Evolutionary conservation across 139 green algal species (phyloP).

Genomic region (Nannochloris sp.): DNA sequence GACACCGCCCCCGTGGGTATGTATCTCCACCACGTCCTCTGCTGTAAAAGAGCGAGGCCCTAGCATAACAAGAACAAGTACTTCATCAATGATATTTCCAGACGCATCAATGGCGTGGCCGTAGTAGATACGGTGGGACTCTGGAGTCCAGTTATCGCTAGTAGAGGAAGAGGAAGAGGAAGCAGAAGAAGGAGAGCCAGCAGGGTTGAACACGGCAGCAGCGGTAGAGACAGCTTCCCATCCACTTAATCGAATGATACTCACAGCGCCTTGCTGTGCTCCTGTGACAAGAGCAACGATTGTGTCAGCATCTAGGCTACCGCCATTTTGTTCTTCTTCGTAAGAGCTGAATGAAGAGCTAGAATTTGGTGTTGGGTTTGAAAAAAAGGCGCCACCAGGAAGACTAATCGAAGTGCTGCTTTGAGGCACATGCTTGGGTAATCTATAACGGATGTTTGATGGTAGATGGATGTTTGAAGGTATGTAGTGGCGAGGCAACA

Average conservation of each 20-base stretch:
- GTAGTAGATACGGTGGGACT: conserved; percentile 77
- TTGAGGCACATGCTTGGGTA: too few species aligned
- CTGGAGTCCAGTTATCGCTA: conserved; percentile 37
- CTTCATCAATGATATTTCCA: conserved; percentile 52
- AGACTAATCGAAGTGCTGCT: too few species aligned
- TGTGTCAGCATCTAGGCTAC: conserved; percentile 44
- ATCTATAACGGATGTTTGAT: too few species aligned
- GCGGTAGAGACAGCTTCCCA: conserved; percentile 48
- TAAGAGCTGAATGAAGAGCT: too few species aligned
- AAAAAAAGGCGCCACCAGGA: too few species aligned
- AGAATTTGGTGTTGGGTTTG: too few species aligned
- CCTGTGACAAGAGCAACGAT: conserved; percentile 73
- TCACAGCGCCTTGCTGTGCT: conserved; percentile 58
- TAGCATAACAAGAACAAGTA: conserved; percentile 75
- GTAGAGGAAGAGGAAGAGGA: neutral
- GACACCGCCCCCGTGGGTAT: conserved; percentile 85
- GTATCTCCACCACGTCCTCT: conserved; percentile 95
- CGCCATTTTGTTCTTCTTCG: neutral
- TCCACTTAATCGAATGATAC: conserved; percentile 84
- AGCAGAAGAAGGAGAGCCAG: neutral
- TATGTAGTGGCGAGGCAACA: too few species aligned
- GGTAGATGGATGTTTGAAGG: too few species aligned
- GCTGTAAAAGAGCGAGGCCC: conserved; percentile 82
- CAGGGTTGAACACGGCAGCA: conserved; percentile 46
- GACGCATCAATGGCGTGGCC: conserved; percentile 55